These are phyloP conservation scores for Saprolegnia parasitica DNA, from an alignment of 352 stramenopile species.

Conservation along the genomic window DNA sequence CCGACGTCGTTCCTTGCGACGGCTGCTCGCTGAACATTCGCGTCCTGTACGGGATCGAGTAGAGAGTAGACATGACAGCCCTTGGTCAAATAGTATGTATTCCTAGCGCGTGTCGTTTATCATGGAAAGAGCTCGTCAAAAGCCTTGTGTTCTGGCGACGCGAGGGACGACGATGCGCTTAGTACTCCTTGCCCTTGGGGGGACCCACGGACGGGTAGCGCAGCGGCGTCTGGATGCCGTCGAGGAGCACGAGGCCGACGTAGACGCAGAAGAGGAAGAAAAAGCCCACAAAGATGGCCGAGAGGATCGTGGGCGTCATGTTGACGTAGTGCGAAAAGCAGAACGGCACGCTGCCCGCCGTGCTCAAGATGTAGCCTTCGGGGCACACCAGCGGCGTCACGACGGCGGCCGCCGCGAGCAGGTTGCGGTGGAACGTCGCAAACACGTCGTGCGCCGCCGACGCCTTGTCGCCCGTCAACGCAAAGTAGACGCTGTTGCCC, in stretches of 20 bases:
- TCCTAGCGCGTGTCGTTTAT: background rate
- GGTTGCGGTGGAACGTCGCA: constrained; percentile 31
- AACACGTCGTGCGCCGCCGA: constrained; percentile 36
- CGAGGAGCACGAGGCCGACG: constrained; percentile 58
- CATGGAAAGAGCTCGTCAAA: background rate
- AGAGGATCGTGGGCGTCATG: constrained; percentile 74
- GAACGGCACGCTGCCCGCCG: constrained; percentile 55
- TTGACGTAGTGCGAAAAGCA: constrained; percentile 83
- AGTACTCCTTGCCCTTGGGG: constrained; percentile 81
- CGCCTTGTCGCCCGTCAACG: constrained; percentile 51
- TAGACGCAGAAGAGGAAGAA: constrained; percentile 80
- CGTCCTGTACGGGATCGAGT: constrained; percentile 40
- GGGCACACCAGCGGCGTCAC: constrained; percentile 48
- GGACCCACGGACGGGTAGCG: constrained; percentile 65
- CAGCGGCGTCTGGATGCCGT: constrained; percentile 72
- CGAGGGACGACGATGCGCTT: constrained; percentile 21
- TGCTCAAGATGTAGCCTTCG: constrained; percentile 53
- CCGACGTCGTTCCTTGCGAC: constrained; percentile 68
- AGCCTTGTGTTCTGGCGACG: background rate
- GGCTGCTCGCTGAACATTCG: constrained; percentile 79
- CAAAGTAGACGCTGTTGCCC: constrained; percentile 49
- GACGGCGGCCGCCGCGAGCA: constrained; percentile 28
- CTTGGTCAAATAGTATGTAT: background rate
- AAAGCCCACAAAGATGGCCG: constrained; percentile 65
- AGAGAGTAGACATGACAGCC: background rate